phyloP scores from a whole-genome alignment of 2,329 filamentous ascomycete species.

The Elsinoe arachidis region DNA sequence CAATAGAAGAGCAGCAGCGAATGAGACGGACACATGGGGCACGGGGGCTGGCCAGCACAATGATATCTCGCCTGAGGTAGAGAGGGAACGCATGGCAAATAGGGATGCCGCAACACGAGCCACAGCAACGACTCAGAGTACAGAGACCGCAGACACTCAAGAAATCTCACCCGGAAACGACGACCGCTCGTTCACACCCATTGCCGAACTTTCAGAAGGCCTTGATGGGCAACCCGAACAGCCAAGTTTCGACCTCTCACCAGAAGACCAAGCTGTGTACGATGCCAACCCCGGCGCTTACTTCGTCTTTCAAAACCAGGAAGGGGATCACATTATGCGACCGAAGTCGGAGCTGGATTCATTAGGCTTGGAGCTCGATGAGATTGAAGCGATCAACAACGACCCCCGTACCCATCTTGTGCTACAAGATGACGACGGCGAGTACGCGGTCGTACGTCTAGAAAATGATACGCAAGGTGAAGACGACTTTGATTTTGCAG shows the following conservation, averaged over 20 bases:
- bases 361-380: background rate
- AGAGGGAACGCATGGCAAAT: background rate
- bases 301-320: background rate
- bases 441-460: background rate
- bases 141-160: background rate
- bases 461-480: background rate
- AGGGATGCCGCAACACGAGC: background rate
- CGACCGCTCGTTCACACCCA: background rate
- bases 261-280: background rate
- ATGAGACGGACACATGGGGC: background rate
- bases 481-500: background rate
- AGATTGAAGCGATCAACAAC: background rate
- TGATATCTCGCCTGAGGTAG: constrained; percentile 2
- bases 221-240: background rate
- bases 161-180: background rate
- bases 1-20: background rate
- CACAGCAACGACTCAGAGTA: background rate
- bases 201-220: background rate
- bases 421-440: background rate
- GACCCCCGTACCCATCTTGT: background rate
- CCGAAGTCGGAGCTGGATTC: background rate
- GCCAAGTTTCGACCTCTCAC: background rate
- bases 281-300: background rate
- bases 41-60: background rate
- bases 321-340: background rate